Evolutionary conservation across 2,329 filamentous ascomycete genomes (phyloP), one percentile per base, ranked within the genome.

Genomic region (Ceratocystis diversiconidia): DNA sequence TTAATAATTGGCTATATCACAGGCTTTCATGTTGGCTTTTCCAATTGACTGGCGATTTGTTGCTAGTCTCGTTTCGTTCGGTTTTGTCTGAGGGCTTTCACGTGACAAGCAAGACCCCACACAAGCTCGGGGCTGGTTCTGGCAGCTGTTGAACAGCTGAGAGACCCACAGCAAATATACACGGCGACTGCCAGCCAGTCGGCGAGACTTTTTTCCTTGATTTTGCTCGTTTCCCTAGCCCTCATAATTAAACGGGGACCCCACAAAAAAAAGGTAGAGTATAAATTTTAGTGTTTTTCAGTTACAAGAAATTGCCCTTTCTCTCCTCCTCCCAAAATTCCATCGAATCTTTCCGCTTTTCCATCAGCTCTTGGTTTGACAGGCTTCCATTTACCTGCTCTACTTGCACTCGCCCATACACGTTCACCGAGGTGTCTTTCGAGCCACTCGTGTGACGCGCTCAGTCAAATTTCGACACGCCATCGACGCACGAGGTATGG

Each of bases 301-400:
- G 55, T 17, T 4, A 19, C 55, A 0, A 5, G 28, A 36, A 1
- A 0, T 12, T 12, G 36, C 3, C 10, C 0, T 36, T 19, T 59
- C 55, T 59, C 2, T 0, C 10, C 55, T 32, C 0, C 17, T 17
- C n/a, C 10, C 10, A 17, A 17, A n/a, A 10, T 30, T n/a, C 28
- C 28, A 36, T 2, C 30, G 55, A 28, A 17, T 25, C 6, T 36
- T n/a, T 55, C 8, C 15, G 15, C 12, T 30, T n/a, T 59, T 8
- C 55, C 28, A 2, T 28, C 55, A 36, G 7, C 15, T 19, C 55
- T 7, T 69, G 48, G 64, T 69, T 69, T 46, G 19, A 25, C 44
- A 52, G 48, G 36, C n/a, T 44, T 62, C 7, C 25, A 17, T 52
- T 41, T 32, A 41, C n/a, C 25, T 32, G 36, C 28, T 28, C 30